Evolutionary conservation across 345 rosid genomes (phyloP).

Genomic region (Eucalyptus camaldulensis): DNA sequence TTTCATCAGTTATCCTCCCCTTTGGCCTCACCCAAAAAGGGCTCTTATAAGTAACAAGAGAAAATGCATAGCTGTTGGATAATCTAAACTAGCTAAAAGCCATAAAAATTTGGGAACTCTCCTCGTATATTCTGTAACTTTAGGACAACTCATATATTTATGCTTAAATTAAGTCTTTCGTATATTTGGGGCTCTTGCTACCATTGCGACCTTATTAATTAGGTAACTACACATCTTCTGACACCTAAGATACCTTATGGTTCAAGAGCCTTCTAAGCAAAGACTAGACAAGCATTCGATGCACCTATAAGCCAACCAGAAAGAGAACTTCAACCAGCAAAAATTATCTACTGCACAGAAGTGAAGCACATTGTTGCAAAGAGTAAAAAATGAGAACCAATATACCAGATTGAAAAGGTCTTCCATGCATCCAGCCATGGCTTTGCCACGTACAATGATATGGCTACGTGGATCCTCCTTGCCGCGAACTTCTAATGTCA

Average conservation of each 20-base stretch:
- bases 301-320: neutral
- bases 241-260: neutral
- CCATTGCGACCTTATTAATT: neutral
- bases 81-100: neutral
- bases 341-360: neutral
- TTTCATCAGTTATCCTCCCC: neutral
- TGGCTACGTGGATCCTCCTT: too few species aligned
- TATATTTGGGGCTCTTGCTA: neutral
- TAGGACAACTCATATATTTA: neutral
- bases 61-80: neutral
- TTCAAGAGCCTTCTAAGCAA: neutral
- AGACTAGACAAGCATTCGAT: neutral
- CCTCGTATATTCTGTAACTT: neutral
- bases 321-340: neutral
- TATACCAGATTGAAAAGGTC: constrained; percentile 84
- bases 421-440: constrained; percentile 84
- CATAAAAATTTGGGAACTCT: neutral
- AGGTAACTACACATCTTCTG: neutral
- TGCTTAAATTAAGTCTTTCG: neutral
- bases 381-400: neutral
- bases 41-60: neutral
- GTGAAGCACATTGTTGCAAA: neutral
- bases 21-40: neutral
- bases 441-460: too few species aligned
- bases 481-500: too few species aligned